phyloP scores from a whole-genome alignment of 2,329 filamentous ascomycete genomes.

The Ophiostoma montium region DNA sequence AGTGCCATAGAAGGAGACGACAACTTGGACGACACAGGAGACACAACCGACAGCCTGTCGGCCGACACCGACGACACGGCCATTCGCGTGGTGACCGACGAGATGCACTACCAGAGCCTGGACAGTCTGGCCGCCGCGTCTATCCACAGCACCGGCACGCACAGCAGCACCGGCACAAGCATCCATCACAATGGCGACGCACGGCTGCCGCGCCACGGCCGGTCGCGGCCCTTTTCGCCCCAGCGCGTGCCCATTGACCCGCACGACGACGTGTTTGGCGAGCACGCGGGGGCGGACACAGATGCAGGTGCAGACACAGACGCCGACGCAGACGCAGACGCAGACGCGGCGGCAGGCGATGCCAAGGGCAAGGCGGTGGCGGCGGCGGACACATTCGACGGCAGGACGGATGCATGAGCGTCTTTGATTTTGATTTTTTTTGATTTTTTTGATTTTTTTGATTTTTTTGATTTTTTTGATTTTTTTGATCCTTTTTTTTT shows the following conservation, averaged over 20 bases:
- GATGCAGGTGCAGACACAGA: neutral
- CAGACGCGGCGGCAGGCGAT: too few relatives aligned
- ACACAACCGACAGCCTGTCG: slow-evolving; percentile 35
- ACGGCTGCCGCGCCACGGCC: slow-evolving; percentile 27
- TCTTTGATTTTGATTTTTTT: neutral
- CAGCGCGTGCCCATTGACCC: slow-evolving; percentile 27
- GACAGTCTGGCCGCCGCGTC: slow-evolving; percentile 25
- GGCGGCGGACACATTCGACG: neutral
- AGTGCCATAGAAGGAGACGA: neutral
- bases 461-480: neutral
- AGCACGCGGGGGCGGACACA: neutral
- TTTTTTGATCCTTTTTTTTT: neutral
- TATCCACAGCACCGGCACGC: too few relatives aligned
- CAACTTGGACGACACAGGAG: slow-evolving; percentile 4
- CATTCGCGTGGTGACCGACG: too few relatives aligned
- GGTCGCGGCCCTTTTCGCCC: slow-evolving; percentile 45
- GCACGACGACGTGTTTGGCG: slow-evolving; percentile 17
- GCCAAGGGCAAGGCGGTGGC: neutral
- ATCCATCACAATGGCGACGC: slow-evolving; percentile 27
- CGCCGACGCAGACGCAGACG: neutral
- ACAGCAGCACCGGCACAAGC: too few relatives aligned
- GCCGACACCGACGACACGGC: slow-evolving; percentile 26
- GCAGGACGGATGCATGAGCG: slow-evolving; percentile 7
- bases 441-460: neutral
- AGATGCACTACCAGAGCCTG: slow-evolving; percentile 45